Base-by-base conservation (phyloP, 306 rosid genomes). In the Prunus campanulata region DNA sequence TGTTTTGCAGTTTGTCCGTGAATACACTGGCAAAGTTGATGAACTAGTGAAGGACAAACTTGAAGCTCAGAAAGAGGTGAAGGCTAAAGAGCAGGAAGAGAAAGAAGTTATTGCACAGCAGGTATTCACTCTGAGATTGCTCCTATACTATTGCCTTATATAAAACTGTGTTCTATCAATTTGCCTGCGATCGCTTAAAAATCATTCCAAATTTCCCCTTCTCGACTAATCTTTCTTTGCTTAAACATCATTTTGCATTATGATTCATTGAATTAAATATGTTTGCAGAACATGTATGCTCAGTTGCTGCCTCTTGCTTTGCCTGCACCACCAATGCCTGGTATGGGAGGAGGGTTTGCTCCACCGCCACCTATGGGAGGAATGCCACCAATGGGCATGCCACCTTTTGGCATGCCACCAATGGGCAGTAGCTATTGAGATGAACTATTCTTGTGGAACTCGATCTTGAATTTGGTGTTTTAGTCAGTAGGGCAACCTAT, bases 281-380 rank as follows among this genome's bases (percentile, higher is more conserved):
- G 70, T 60, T 81, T 89, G 90, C 93, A 94, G 98, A 95, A 95
- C 87, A 95, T 95, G 98, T 92, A 95, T 79, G 97, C 98, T 63
- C 97, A 92, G 66, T 85, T 95, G 85, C 82, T 95, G 86, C 98
- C 98, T 71, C 98, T 94, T 77, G 97, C 98, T 68, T 86, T 95
- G 83, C 97, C 97, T 78, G 99, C 99, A 66, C 99, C 97, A 39
- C 97, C 97, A 66, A 88, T 94, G 89, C 96, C 97, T 10, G 97
- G 96, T 56, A 91, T 93, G 96, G 97, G 91, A 75, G 98, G 97
- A 11, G 91, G 90, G 72, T 92, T 48, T 79, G 95, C 81, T 49
- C 88, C 90, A 54, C 93, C 96, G 4, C 97, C 97, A 12, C 87
- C 85, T 57, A 91, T 92, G 84, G 96, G 96, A n/a, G 98, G 98